Conservation (phyloP, 2,329 filamentous ascomycete genomes). For the Aspergillus tubingensis region DNA sequence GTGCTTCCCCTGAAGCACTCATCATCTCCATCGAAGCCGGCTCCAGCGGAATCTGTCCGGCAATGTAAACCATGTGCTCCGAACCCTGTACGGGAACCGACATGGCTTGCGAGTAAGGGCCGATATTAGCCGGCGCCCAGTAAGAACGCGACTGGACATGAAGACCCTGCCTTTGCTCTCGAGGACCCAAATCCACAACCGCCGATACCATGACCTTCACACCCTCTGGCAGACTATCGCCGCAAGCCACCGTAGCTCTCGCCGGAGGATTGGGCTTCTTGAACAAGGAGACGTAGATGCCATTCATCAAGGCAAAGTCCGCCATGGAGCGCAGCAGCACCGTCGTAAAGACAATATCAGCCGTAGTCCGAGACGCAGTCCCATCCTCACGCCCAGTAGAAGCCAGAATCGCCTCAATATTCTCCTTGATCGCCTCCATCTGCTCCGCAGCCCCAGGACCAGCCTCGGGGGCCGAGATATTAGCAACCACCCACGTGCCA, state of each 20-base stretch:
- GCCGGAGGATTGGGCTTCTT: constrained; percentile 77
- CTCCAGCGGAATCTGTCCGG: constrained; percentile 87
- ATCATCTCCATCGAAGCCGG: constrained; percentile 71
- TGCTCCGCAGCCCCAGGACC: constrained; percentile 44
- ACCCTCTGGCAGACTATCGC: constrained; percentile 62
- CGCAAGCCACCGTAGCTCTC: constrained; percentile 79
- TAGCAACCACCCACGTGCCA: constrained; percentile 39
- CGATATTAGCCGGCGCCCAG: constrained; percentile 98
- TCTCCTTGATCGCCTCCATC: constrained; percentile 33
- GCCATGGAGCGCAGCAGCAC: constrained; percentile 77
- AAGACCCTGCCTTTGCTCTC: constrained; percentile 54
- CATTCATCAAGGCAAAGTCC: constrained; percentile 75
- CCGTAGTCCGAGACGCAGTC: constrained; percentile 24
- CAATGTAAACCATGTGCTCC: constrained; percentile 63
- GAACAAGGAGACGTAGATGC: constrained; percentile 75
- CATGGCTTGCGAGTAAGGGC: constrained; percentile 91
- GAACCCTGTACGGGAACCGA: constrained; percentile 34
- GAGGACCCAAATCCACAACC: constrained; percentile 43
- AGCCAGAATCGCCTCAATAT: constrained; percentile 30
- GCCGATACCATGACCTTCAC: constrained; percentile 63
- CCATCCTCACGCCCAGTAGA: neutral
- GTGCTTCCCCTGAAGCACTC: constrained; percentile 26
- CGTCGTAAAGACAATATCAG: constrained; percentile 52
- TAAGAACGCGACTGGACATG: constrained; percentile 94
- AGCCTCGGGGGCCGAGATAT: constrained; percentile 41